Evolutionary conservation across 2,329 filamentous ascomycete genomes (phyloP), one percentile per base, ranked within the genome.

Genomic region (Trichoderma koningiopsis): DNA sequence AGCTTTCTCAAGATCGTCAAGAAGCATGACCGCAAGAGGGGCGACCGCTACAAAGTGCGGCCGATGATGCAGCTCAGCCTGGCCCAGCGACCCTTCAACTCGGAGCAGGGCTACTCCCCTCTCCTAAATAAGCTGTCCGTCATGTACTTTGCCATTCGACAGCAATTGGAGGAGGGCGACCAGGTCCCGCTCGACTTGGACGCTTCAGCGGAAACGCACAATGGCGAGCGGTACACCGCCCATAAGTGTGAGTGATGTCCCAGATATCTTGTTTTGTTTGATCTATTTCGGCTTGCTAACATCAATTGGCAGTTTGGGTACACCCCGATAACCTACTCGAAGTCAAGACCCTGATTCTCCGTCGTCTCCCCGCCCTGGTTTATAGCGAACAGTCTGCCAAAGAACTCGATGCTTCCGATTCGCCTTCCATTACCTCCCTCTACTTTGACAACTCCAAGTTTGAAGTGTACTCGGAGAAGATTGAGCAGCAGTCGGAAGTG

Each of bases 1-100:
- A 96, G 94, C 59, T 97, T 98, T 81, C 87, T 97, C 77, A 99
- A 99, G 85, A 97, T 97, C 59, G 94, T 94, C 68, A 99, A 99
- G 89, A 99, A 99, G 83, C 96, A 99, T 81, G 96, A 99, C 81
- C 92, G 96, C 73, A 96, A 95, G 83, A 88, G 95, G 73, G 94
- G 94, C 68, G 87, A 89, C 73, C 87, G 89, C 65, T 98, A 98
- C 84, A 93, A 91, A 79, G 92, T 98, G 74, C 89, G 93, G 29
- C 94, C 96, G 33, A 90, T 98, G 83, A 90, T 98, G 81, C 92
- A 97, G 82, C 91, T 97, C 75, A 92, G 92, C 75, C 83, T 99
- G 75, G 89, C 92, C n/a, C 89, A 93, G 73, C 86, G 94, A 71
- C 94, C 95, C 14, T 97, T 99, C 85, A 97, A 98, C 82, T 95